Percentiles rank a stretch among this genome's conserved stretches.
phyloP scores from a whole-genome alignment of 768 basidiomycete genomes.

The Amanita pallidorosea region DNA sequence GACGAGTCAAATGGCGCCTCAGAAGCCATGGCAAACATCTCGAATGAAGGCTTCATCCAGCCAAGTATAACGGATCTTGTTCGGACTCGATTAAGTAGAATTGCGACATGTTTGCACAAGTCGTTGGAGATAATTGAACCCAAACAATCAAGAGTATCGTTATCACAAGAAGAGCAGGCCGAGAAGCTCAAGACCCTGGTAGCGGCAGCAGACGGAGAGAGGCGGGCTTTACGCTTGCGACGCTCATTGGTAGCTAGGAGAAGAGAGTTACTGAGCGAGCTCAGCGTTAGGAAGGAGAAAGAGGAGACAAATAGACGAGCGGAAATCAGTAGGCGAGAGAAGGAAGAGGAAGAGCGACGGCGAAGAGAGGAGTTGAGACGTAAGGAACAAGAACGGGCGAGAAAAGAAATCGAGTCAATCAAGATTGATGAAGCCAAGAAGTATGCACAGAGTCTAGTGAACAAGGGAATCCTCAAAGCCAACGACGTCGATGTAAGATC shows the following conservation, averaged over 20 bases:
- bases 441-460: constrained; percentile 74
- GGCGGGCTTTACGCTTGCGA: constrained; percentile 65
- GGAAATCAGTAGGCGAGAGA: constrained; percentile 52
- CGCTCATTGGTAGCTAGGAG: constrained; percentile 80
- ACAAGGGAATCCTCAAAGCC: constrained; percentile 58
- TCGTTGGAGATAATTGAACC: constrained; percentile 51
- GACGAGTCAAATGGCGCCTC: constrained; percentile 26
- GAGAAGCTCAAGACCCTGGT: constrained; percentile 50
- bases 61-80: constrained; percentile 64
- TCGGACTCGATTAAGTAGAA: constrained; percentile 63
- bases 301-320: constrained; percentile 77
- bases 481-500: constrained; percentile 56
- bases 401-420: constrained; percentile 71
- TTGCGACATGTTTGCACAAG: constrained; percentile 65
- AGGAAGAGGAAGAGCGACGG: constrained; percentile 56
- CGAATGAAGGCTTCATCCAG: constrained; percentile 42
- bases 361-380: constrained; percentile 53
- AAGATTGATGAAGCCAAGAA: constrained; percentile 78
- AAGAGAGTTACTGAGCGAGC: constrained; percentile 74
- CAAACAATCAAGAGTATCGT: constrained; percentile 15
- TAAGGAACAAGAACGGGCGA: constrained; percentile 53
- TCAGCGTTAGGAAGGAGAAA: constrained; percentile 77
- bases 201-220: constrained; percentile 59
- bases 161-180: constrained; percentile 45
- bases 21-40: constrained; percentile 11